These are phyloP conservation scores for Boletellus deceptivus DNA, from an alignment of 1,284 basidiomycete genomes.

Conservation along the genomic window DNA sequence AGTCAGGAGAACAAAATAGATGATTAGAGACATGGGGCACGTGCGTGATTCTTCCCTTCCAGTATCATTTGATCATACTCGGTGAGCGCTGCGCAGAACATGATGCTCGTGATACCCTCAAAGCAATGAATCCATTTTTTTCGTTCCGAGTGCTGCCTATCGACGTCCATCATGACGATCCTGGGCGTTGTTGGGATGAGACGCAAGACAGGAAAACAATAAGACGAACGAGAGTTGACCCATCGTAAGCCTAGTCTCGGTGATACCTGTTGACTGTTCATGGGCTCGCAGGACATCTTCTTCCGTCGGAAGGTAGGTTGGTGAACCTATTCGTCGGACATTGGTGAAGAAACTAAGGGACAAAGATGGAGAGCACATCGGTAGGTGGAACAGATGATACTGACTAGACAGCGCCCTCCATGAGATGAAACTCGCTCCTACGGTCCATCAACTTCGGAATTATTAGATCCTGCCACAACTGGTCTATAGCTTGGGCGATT, in stretches of 20 bases:
- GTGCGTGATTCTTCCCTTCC: slow-evolving; percentile 75
- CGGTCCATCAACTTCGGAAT: slow-evolving; percentile 87
- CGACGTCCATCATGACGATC: slow-evolving; percentile 95
- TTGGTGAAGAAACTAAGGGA: slow-evolving; percentile 80
- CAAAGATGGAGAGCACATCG: slow-evolving; percentile 3
- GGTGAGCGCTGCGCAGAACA: slow-evolving; percentile 91
- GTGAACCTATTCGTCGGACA: slow-evolving; percentile 76
- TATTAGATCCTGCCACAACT: slow-evolving; percentile 90
- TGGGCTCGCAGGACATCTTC: slow-evolving; percentile 88
- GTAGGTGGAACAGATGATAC: not conserved
- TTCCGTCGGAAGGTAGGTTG: slow-evolving; percentile 84
- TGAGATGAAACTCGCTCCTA: slow-evolving; percentile 88
- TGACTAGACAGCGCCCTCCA: no score
- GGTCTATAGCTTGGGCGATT: slow-evolving; percentile 76
- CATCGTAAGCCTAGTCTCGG: slow-evolving; percentile 82
- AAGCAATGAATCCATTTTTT: slow-evolving; percentile 97
- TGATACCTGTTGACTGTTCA: slow-evolving; percentile 91
- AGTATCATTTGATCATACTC: slow-evolving; percentile 92
- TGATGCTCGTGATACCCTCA: slow-evolving; percentile 92
- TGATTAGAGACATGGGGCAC: slow-evolving; percentile 29
- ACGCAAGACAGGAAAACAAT: slow-evolving; percentile 45
- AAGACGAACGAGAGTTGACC: slow-evolving; percentile 69
- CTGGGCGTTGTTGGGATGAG: slow-evolving; percentile 37
- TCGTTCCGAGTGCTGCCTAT: slow-evolving; percentile 89
- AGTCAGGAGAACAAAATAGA: not conserved